phyloP scores from a whole-genome alignment of 176 grass and related monocot species.

The Stipa capillata region DNA sequence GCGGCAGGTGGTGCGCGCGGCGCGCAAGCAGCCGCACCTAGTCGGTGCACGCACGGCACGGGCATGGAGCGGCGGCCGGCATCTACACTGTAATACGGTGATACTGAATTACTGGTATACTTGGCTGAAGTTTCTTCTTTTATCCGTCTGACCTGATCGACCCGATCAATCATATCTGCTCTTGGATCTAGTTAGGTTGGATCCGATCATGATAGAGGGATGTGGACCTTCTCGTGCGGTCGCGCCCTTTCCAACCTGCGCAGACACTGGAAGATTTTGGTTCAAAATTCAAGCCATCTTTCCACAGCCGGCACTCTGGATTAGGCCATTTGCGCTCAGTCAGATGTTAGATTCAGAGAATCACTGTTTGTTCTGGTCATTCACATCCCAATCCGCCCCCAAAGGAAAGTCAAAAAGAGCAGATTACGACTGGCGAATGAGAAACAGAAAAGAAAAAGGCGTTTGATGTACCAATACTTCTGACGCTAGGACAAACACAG shows the following conservation, averaged over 20 bases:
- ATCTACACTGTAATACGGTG: background rate
- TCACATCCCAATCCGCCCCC: background rate
- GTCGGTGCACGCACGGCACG: background rate
- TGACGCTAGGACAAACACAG: background rate
- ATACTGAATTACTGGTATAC: background rate
- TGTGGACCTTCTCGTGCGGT: constrained; percentile 5
- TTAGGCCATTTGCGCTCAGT: background rate
- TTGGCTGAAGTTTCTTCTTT: background rate
- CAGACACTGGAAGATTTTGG: background rate
- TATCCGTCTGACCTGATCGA: background rate
- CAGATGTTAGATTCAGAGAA: background rate
- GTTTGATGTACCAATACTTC: background rate
- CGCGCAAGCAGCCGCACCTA: background rate
- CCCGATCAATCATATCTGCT: background rate
- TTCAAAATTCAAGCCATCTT: background rate
- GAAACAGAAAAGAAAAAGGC: background rate
- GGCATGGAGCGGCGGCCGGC: background rate
- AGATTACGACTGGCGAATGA: background rate
- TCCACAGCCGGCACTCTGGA: background rate
- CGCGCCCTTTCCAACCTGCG: background rate
- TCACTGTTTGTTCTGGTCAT: background rate
- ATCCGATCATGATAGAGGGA: background rate
- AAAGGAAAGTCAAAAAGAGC: background rate
- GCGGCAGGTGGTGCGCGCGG: background rate
- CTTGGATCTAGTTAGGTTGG: background rate